These are phyloP conservation scores for Pseudogymnoascus sp. DNA, from an alignment of 2,329 filamentous ascomycete species.

Conservation along the genomic window DNA sequence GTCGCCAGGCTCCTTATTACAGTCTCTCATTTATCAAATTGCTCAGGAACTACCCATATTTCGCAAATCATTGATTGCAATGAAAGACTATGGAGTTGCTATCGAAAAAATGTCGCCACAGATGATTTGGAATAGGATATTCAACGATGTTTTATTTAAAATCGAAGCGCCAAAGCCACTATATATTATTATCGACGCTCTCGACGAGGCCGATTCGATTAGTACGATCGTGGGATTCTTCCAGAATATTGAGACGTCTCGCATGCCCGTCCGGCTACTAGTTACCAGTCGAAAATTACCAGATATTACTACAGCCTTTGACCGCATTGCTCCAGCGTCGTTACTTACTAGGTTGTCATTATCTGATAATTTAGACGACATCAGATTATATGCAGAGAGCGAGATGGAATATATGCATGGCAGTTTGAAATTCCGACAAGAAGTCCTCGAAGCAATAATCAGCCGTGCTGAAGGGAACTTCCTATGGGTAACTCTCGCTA, in stretches of 20 bases:
- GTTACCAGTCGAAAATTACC: conserved; percentile 4
- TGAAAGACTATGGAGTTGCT: neutral
- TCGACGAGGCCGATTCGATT: conserved; percentile 19
- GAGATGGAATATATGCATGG: conserved; percentile 12
- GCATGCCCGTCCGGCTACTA: neutral
- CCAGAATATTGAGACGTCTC: neutral
- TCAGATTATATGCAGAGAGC: conserved; percentile 6
- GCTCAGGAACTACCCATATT: conserved; percentile 19
- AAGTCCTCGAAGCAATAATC: conserved; percentile 11
- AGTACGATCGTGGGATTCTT: neutral
- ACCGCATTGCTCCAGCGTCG: neutral
- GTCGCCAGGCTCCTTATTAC: conserved; percentile 21
- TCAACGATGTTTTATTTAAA: conserved; percentile 17
- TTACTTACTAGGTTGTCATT: neutral
- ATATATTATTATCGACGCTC: conserved; percentile 21
- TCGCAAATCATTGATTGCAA: neutral
- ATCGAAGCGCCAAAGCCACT: conserved; percentile 13
- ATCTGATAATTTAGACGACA: neutral
- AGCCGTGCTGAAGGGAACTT: conserved; percentile 16
- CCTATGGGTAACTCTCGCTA: conserved; percentile 15
- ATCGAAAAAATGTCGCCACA: conserved; percentile 17
- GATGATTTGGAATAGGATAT: conserved; percentile 20
- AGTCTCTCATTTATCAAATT: conserved; percentile 29
- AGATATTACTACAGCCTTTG: conserved; percentile 9
- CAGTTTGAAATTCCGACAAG: neutral